These are phyloP conservation scores for Plantago coronopus DNA, from an alignment of 305 asterid genomes.

Conservation along the genomic window DNA sequence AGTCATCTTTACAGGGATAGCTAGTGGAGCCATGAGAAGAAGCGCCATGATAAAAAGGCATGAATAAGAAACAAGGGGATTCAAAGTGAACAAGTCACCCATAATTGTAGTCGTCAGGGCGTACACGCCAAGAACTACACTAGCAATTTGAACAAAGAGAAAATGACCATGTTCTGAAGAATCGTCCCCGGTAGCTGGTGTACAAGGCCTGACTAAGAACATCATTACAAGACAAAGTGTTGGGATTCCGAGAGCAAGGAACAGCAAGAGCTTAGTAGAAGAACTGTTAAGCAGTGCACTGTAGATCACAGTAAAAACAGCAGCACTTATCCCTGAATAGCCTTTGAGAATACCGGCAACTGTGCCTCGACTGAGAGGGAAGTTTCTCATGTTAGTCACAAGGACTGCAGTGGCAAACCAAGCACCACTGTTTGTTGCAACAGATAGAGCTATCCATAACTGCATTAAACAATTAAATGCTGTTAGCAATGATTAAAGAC, in stretches of 20 bases:
- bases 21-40: constrained; percentile 65
- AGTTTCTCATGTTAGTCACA: constrained; percentile 74
- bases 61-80: constrained; percentile 30
- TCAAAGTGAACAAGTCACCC: constrained; percentile 32
- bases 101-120: constrained; percentile 52
- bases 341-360: constrained; percentile 76
- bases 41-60: constrained; percentile 45
- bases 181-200: constrained; percentile 58
- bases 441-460: constrained; percentile 59
- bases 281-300: constrained; percentile 44
- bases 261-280: constrained; percentile 48
- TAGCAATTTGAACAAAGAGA: constrained; percentile 54
- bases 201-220: constrained; percentile 57
- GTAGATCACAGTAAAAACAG: constrained; percentile 60
- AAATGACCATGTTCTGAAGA: constrained; percentile 51
- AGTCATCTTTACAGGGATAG: constrained; percentile 66
- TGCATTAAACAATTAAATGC: constrained; percentile 27
- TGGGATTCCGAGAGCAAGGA: constrained; percentile 61
- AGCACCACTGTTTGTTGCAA: constrained; percentile 60
- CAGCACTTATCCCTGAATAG: constrained; percentile 62
- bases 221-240: constrained; percentile 45
- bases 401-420: constrained; percentile 71
- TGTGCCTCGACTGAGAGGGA: constrained; percentile 62
- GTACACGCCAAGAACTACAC: constrained; percentile 51
- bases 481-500: constrained; percentile 6